Conservation (phyloP, 1,284 basidiomycete species). For the Cutaneotrichosporon curvatum region DNA sequence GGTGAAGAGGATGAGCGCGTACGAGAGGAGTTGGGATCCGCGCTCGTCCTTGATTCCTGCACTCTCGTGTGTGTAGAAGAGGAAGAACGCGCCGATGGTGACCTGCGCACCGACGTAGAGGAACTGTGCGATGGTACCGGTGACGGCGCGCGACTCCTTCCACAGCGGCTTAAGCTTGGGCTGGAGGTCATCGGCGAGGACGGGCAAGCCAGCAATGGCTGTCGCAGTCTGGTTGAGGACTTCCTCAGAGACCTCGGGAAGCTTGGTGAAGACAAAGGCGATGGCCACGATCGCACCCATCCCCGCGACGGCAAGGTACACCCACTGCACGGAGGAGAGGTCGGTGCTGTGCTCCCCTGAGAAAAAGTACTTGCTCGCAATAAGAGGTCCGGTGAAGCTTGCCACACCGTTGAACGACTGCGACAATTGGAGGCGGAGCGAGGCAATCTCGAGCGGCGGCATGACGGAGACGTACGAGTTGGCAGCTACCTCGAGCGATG, state of each 20-base stretch:
- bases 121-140: slow-evolving; percentile 48
- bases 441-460: slow-evolving; percentile 58
- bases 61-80: slow-evolving; percentile 62
- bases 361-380: slow-evolving; percentile 70
- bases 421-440: slow-evolving; percentile 70
- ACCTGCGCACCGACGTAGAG: slow-evolving; percentile 65
- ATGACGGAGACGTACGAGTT: slow-evolving; percentile 67
- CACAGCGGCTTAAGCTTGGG: slow-evolving; percentile 51
- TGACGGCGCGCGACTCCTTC: slow-evolving; percentile 62
- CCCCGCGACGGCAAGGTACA: slow-evolving; percentile 67
- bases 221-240: slow-evolving; percentile 1
- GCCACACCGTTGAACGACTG: slow-evolving; percentile 77
- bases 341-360: slow-evolving; percentile 55
- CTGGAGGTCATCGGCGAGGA: no score
- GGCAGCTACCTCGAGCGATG: slow-evolving; percentile 53
- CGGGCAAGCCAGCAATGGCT: no score
- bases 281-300: slow-evolving; percentile 54
- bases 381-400: slow-evolving; percentile 69
- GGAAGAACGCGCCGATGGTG: slow-evolving; percentile 62
- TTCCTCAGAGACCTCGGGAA: slow-evolving; percentile 66
- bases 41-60: slow-evolving; percentile 53
- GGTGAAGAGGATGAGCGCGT: slow-evolving; percentile 67
- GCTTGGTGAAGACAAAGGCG: slow-evolving; percentile 63
- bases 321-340: slow-evolving; percentile 70
- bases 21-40: slow-evolving; percentile 61